Conservation (phyloP, 306 rosid species). For the Cucurbita moschata region DNA sequence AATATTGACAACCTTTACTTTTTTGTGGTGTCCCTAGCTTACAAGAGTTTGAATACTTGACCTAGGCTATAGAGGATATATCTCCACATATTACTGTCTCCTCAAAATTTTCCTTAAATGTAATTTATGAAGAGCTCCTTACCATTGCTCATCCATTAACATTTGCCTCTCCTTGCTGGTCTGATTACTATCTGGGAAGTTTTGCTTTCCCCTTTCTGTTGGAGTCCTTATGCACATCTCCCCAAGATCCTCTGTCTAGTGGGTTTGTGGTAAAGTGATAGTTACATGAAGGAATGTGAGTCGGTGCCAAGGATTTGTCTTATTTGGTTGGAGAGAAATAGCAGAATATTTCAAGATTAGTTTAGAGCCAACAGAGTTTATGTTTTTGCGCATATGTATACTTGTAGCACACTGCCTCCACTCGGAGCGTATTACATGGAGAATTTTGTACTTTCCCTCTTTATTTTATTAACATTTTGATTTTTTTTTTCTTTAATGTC, state of each 20-base stretch:
- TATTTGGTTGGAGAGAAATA: not conserved
- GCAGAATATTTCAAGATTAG: not conserved
- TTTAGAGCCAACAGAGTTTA: not conserved
- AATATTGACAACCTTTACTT: not conserved
- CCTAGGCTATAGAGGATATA: not conserved
- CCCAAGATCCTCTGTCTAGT: not conserved
- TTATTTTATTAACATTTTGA: not conserved
- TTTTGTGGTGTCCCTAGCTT: not conserved
- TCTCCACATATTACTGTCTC: not conserved
- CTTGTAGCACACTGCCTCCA: not conserved
- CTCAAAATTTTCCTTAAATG: not conserved
- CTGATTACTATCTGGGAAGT: not conserved
- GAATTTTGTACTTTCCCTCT: not conserved
- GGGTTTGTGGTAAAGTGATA: not conserved
- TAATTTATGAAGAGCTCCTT: not conserved
- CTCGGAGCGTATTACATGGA: not conserved
- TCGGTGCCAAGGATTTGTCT: not conserved
- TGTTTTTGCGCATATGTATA: not conserved
- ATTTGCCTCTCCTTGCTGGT: not conserved
- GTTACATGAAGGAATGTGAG: not conserved
- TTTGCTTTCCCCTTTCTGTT: not conserved
- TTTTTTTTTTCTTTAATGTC: not conserved
- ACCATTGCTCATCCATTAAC: not conserved
- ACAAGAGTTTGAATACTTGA: not conserved
- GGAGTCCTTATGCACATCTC: not conserved